phyloP scores from a whole-genome alignment of 108 stramenopile genomes.

The Thalassiosira profunda region DNA sequence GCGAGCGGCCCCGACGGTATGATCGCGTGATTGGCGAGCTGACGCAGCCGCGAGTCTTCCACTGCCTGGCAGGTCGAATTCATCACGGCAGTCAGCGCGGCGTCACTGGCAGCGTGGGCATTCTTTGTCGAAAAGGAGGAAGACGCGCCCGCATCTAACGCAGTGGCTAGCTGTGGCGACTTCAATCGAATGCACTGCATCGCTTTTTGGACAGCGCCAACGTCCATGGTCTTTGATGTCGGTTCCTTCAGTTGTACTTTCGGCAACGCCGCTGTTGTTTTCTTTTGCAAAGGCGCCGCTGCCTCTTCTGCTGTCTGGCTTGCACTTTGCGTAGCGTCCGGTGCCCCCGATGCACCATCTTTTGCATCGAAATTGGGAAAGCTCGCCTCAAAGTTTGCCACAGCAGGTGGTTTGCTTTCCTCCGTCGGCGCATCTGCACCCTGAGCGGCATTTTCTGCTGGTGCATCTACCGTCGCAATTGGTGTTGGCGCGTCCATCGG shows the following conservation, averaged over 20 bases:
- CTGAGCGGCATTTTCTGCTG: not conserved
- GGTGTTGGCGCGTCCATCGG: too few relatives aligned
- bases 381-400: too few relatives aligned
- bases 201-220: constrained; percentile 33
- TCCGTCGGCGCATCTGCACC: too few relatives aligned
- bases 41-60: constrained; percentile 1
- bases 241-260: too few relatives aligned
- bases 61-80: constrained; percentile 22
- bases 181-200: constrained; percentile 44
- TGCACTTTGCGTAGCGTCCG: too few relatives aligned
- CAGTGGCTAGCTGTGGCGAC: constrained; percentile 39
- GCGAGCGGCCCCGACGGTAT: constrained; percentile 55
- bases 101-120: constrained; percentile 8
- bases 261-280: too few relatives aligned
- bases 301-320: too few relatives aligned
- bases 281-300: too few relatives aligned
- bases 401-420: too few relatives aligned
- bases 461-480: too few relatives aligned
- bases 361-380: too few relatives aligned
- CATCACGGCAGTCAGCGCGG: constrained; percentile 13
- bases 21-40: constrained; percentile 33
- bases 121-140: constrained; percentile 32
- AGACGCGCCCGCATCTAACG: constrained; percentile 39
- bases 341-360: too few relatives aligned
- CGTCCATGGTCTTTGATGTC: constrained; percentile 15